These are phyloP conservation scores for Jimgerdemannia flammicorona DNA, from an alignment of 192 early-diverging fungal genomes.

Conservation along the genomic window DNA sequence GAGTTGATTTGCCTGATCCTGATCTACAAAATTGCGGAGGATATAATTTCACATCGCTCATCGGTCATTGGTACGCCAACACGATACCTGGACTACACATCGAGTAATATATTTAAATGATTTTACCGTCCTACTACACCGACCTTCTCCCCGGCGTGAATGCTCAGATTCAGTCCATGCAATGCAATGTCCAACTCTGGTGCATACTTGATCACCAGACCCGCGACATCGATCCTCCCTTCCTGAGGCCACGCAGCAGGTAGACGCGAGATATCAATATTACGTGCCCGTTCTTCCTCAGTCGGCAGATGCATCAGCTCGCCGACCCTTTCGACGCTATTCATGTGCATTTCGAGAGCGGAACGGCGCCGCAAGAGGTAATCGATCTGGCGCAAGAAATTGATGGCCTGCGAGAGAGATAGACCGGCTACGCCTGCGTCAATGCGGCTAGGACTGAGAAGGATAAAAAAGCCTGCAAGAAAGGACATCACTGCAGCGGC, in stretches of 20 bases:
- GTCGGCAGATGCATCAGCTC: conserved; percentile 72
- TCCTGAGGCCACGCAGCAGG: conserved; percentile 55
- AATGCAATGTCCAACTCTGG: conserved; percentile 65
- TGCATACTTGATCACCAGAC: conserved; percentile 68
- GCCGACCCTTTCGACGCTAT: conserved; percentile 71
- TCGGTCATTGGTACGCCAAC: neutral
- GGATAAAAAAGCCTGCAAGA: conserved; percentile 58
- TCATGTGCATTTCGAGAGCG: conserved; percentile 77
- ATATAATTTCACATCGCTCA: neutral
- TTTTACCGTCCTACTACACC: conserved; percentile 71
- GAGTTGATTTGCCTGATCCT: conserved; percentile 61
- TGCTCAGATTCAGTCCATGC: conserved; percentile 57
- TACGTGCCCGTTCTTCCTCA: conserved; percentile 45
- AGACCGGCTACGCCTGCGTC: conserved; percentile 84
- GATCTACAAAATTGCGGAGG: conserved; percentile 15
- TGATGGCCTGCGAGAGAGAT: conserved; percentile 71
- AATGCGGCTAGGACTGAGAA: conserved; percentile 44
- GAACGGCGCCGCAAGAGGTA: conserved; percentile 15
- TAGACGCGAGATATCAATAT: conserved; percentile 29
- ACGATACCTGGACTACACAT: neutral
- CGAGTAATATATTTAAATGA: neutral
- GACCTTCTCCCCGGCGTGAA: conserved; percentile 58
- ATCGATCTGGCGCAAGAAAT: conserved; percentile 47
- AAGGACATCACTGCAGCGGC: conserved; percentile 66
- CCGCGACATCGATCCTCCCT: conserved; percentile 59